Evolutionary conservation across 1,139 yeast species (phyloP).

Genomic region (Hanseniaspora sp.): DNA sequence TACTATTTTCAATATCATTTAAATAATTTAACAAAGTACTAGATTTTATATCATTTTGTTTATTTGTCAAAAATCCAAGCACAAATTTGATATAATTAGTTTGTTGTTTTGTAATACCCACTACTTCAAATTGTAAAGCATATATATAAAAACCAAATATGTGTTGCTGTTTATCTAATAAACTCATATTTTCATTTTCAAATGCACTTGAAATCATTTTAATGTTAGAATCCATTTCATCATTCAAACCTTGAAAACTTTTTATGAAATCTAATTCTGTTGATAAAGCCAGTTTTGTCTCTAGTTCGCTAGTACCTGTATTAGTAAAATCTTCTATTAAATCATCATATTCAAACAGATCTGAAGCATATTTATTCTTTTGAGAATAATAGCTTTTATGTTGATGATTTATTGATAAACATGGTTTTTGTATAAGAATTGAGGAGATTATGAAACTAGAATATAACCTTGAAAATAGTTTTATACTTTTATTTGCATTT

Average conservation of each 20-base stretch:
- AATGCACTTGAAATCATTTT: not conserved
- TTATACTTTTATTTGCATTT: too few relatives aligned
- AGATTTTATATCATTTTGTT: not conserved
- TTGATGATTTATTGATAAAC: not conserved
- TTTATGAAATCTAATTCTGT: not conserved
- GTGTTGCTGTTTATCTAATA: not conserved
- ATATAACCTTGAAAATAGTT: too few relatives aligned
- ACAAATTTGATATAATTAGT: not conserved
- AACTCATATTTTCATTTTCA: not conserved
- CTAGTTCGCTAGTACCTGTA: not conserved
- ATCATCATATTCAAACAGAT: not conserved
- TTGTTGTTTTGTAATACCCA: not conserved
- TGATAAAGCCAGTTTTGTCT: not conserved
- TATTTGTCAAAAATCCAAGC: not conserved
- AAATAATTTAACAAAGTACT: not conserved
- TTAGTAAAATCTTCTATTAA: not conserved
- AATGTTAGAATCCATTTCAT: not conserved
- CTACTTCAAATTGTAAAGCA: not conserved
- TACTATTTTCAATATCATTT: slow-evolving; percentile 8
- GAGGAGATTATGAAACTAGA: too few relatives aligned
- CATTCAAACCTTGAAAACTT: not conserved
- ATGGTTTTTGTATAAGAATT: not conserved
- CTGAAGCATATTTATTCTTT: not conserved
- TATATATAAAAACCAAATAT: not conserved
- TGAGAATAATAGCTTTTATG: not conserved